Evolutionary conservation across 306 rosid species (phyloP).

Genomic region (Cicer chorassanicum): DNA sequence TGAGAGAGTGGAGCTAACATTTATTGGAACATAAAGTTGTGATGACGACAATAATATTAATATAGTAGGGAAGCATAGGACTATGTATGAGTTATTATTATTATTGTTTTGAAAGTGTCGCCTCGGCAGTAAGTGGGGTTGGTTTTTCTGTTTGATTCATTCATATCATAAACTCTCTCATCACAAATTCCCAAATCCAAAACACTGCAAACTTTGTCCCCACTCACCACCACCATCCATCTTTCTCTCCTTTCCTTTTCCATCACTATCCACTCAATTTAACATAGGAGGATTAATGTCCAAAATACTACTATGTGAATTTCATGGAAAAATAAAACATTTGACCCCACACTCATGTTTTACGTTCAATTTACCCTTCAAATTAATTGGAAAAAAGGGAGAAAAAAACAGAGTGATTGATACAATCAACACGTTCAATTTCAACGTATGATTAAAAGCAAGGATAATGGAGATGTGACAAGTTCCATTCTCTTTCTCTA

Average conservation of each 20-base stretch:
- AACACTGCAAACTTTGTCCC: constrained; percentile 37
- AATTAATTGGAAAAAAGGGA: background rate
- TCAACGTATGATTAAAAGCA: background rate
- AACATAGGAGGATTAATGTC: no score
- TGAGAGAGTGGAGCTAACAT: no score
- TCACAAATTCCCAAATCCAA: background rate
- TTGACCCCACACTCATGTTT: no score
- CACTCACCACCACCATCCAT: constrained; percentile 10
- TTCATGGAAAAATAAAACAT: background rate
- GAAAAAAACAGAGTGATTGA: constrained; percentile 14
- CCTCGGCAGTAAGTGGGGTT: constrained; percentile 40
- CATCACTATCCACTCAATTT: background rate
- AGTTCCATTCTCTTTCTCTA: constrained; percentile 16
- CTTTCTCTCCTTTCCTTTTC: constrained; percentile 29
- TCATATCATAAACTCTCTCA: background rate
- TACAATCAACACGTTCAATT: constrained; percentile 5
- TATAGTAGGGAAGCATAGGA: constrained; percentile 4
- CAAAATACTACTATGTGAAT: background rate
- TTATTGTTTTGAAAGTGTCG: constrained; percentile 42
- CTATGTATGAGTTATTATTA: background rate
- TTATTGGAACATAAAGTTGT: no score
- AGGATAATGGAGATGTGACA: constrained; percentile 19
- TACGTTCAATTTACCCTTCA: no score
- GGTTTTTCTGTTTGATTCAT: background rate
- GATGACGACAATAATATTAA: constrained; percentile 37